Evolutionary conservation across 2,329 filamentous ascomycete species (phyloP), one percentile per base, ranked within the genome.

Genomic region (Trichoderma citrinoviride): DNA sequence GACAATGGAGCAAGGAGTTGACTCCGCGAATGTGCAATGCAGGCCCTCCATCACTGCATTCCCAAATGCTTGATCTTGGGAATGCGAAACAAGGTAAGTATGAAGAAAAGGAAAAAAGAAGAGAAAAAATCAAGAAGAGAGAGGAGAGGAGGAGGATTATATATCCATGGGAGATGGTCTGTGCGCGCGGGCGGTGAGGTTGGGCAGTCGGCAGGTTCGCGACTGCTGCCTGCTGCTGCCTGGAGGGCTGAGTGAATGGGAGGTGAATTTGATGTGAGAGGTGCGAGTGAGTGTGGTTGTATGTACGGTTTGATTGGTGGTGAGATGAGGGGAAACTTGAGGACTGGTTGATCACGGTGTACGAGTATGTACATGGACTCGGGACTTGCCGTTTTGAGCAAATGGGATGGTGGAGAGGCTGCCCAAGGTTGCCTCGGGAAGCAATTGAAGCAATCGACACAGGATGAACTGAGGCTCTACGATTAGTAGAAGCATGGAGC

Each of bases 1-100:
- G 77, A 77, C 79, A 81, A 81, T 81, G 76, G 74, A 81, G 76
- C 62, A 69, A 71, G 71, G 74, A 77, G 52, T 71, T 69, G 75
- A 79, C 77, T 75, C 81, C 79, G 77, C 80, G 79, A 3, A 71
- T 79, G 81, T 83, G 80, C 80, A 81, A 82, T 83, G 81, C 80
- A 83, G 81, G 80, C 76, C 74, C 77, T 74, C 77, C 75, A 71
- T n/a, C 68, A 69, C 75, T 80, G 75, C 74, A 70, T 67, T 61
- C 68, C 69, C 72, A 74, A 67, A 74, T 74, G 78, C 77, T 70
- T 82, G 80, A 82, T 73, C 80, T 71, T 73, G 75, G 69, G 65
- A 68, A 61, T 67, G 73, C 76, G 72, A 73, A 75, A 76, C 76
- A 81, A 82, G 80, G 80, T 82, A 82, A 82, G 81, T 82, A 82